Base-by-base conservation (phyloP, 1,284 basidiomycete species). In the Trichosporon asahii region DNA sequence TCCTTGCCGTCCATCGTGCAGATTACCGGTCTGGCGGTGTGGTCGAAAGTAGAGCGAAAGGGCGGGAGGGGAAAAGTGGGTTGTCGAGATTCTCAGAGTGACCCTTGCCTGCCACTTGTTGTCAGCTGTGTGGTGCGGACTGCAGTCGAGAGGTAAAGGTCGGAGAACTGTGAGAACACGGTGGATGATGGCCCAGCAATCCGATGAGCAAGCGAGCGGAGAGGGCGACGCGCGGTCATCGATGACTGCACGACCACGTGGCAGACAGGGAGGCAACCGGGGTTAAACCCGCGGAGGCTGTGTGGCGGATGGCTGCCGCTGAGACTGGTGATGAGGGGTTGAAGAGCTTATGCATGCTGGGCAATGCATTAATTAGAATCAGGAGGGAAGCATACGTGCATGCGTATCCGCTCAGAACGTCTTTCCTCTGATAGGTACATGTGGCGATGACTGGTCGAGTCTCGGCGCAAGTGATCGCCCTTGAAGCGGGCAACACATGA, bases 1-100 rank as follows among this genome's bases (percentile, higher is more conserved):
- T 81, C 77, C 57, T 70, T 57, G 14, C 76, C 72, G 46, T 74
- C 71, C 72, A 77, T 78, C 64, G 46, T 72, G 57, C 1, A n/a
- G 21, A 5, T 3, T 61, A 33, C 9, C 15, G 29, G 70, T 1
- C 21, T 29, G 12, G 27, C 12, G n/a, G 60, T 3, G 40, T 21
- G 12, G 23, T 25, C 31, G 31, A 6, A 9, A 2, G 31, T 33
- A n/a, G n/a, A n/a, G 31, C 31, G 31, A 33, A 33, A 31, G 31
- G 31, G 4, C 15, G 7, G 57, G 23, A 1, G 21, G 14, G 29
- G 27, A 31, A 60, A 35, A 2, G 35, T 21, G 1, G n/a, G 15
- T 4, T 14, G 15, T 15, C 12, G 46, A 11, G n/a, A 61, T 31
- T 61, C 57, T 61, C 57, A 21, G n/a, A 8, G 23, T 61, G 57